Evolutionary conservation across 305 asterid genomes (phyloP).

Genomic region (Fraxinus baroniana): DNA sequence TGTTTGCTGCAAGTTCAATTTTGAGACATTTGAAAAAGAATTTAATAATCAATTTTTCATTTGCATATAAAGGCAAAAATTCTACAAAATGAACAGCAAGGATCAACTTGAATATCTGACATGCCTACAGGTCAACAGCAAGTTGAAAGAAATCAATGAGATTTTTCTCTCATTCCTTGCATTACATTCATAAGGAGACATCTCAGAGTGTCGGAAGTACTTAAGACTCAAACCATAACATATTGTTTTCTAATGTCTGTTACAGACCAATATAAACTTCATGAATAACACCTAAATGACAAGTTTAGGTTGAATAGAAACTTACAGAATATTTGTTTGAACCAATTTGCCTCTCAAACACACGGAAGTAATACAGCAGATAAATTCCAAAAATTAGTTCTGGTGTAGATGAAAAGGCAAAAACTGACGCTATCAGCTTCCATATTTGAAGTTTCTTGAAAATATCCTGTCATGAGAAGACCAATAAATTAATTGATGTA

Average conservation of each 20-base stretch:
- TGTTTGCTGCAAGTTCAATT: background rate
- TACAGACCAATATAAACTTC: constrained; percentile 22
- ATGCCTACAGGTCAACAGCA: background rate
- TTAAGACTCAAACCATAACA: background rate
- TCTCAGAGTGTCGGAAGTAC: background rate
- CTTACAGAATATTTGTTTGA: constrained; percentile 94
- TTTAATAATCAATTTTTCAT: background rate
- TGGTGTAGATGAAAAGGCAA: constrained; percentile 92
- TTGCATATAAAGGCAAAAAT: background rate
- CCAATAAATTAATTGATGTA: background rate
- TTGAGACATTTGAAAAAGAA: background rate
- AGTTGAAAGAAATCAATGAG: background rate
- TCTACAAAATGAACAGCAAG: background rate
- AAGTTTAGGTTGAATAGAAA: constrained; percentile 28
- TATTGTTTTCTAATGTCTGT: background rate
- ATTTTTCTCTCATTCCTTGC: background rate
- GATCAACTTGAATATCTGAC: background rate
- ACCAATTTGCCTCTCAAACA: constrained; percentile 98
- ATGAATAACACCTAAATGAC: constrained; percentile 22
- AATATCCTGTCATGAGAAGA: constrained; percentile 69
- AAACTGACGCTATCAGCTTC: constrained; percentile 86
- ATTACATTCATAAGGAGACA: constrained; percentile 19
- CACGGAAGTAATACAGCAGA: constrained; percentile 95
- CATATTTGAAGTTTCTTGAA: constrained; percentile 83
- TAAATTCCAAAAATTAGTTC: constrained; percentile 87